phyloP scores from a whole-genome alignment of 2,329 filamentous ascomycete species.

The Aspergillus intermedius region DNA sequence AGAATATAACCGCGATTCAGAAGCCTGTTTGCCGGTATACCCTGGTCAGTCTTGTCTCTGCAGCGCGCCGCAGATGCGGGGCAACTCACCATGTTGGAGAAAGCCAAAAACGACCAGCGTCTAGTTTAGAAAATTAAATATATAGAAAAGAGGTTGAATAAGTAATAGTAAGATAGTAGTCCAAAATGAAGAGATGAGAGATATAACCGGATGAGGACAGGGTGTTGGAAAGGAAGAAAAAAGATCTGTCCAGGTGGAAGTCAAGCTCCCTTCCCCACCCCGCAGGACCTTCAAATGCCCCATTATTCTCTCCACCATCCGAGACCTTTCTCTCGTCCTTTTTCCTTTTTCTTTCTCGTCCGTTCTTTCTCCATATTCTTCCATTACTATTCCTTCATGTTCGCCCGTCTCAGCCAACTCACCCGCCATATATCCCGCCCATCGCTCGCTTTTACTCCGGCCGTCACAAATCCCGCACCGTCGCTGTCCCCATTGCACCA shows the following conservation, averaged over 20 bases:
- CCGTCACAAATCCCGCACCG: conserved; percentile 24
- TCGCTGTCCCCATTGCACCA: conserved; percentile 11
- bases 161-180: background rate
- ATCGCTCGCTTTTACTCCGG: conserved; percentile 51
- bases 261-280: conserved; percentile 9
- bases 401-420: conserved; percentile 67
- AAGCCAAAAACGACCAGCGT: background rate
- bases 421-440: conserved; percentile 64
- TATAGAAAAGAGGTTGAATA: background rate
- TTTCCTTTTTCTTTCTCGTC: conserved; percentile 1
- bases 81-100: conserved; percentile 13
- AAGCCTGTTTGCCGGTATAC: conserved; percentile 42
- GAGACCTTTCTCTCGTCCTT: conserved; percentile 4
- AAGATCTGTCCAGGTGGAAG: background rate
- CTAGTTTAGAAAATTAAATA: background rate
- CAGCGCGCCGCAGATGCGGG: conserved; percentile 8
- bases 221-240: background rate
- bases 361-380: background rate
- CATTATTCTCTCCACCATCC: conserved; percentile 8
- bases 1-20: conserved; percentile 83
- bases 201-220: background rate
- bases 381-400: conserved; percentile 51
- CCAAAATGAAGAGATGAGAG: background rate
- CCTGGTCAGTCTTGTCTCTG: background rate
- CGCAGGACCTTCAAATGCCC: conserved; percentile 1